Base-by-base conservation (phyloP, 2,329 filamentous ascomycete genomes). In the Falciphora oryzae region DNA sequence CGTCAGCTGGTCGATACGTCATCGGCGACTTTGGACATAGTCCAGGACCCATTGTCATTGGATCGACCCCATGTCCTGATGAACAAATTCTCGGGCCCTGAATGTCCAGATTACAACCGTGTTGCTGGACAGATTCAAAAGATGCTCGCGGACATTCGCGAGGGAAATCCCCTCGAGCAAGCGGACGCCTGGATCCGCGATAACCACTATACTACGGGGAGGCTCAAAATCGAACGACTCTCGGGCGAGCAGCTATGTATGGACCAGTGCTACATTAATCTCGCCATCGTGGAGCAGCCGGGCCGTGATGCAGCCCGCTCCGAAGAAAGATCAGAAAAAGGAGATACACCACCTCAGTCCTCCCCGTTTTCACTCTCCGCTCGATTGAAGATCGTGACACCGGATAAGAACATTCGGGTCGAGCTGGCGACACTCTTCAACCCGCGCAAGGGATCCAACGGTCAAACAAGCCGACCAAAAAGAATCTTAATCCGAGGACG, bases 191-290 rank as follows among this genome's bases (percentile, higher is more conserved):
- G 53, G 57, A 73, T 75, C 59, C 69, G 65, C 16, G 38, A 70
- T 1, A 65, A 70, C 0, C 61, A 67, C 63, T 75, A 74, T 62
- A 68, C 63, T 18, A 14, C 16, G 11, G 65, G 69, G 1, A 69
- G 63, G 61, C 71, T 77, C 57, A 64, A 67, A 38, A 76, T 78
- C 57, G 65, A 75, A 67, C 71, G 75, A 27, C 71, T 79, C 32
- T 78, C 74, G 8, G 75, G 75, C 38, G 69, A 73, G 0, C 5
- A 6, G 14, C 66, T 78, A 32, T 28, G 69, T 2, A 76, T 78
- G 70, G 68, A 75, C 32, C 71, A 73, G 57, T 78, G 75, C 67
- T 78, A 78, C 60, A 78, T 78, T 66, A 78, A 79, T 65, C 74
- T 79, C 29, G 71, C 71, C 60, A 70, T 78, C n/a, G 64, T 78